These are phyloP conservation scores for Sicyos edulis DNA, from an alignment of 306 rosid genomes.

Conservation along the genomic window DNA sequence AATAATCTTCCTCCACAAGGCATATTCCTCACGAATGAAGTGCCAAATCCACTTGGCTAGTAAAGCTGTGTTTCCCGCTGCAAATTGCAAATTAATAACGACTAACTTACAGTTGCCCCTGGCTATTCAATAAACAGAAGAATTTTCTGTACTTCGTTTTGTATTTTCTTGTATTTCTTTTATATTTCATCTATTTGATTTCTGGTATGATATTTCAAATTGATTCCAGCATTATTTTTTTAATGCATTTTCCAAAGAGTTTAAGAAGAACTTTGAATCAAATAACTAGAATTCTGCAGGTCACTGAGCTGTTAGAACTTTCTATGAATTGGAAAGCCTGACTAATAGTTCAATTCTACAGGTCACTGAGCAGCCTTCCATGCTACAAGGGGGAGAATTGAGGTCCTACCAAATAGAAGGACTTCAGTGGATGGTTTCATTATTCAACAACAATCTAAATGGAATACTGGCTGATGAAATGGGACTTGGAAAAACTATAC, in stretches of 20 bases:
- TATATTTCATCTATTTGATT: no score
- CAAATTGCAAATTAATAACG: no score
- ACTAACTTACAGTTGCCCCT: not conserved
- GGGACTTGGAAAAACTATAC: slow-evolving; percentile 99
- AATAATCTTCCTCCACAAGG: no score
- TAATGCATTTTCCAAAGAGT: no score
- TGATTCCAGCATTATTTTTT: no score
- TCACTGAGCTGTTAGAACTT: slow-evolving; percentile 1
- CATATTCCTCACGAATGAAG: no score
- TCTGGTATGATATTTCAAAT: no score
- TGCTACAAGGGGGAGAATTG: slow-evolving; percentile 91
- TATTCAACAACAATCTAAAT: slow-evolving; percentile 89
- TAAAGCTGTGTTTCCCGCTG: no score
- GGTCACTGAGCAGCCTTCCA: slow-evolving; percentile 96
- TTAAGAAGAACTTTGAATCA: not conserved
- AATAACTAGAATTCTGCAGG: not conserved
- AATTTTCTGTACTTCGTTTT: not conserved
- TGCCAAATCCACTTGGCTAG: no score
- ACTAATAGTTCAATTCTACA: slow-evolving; percentile 28
- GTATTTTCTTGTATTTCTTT: not conserved
- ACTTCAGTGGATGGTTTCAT: slow-evolving; percentile 97
- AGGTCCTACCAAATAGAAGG: slow-evolving; percentile 94
- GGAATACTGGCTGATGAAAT: slow-evolving; percentile 99
- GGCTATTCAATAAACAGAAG: not conserved
- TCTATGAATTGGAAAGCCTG: slow-evolving; percentile 6